Evolutionary conservation across 257 asterid species (phyloP), one percentile per base, ranked within the genome.

Genomic region (Scutellaria barbata): DNA sequence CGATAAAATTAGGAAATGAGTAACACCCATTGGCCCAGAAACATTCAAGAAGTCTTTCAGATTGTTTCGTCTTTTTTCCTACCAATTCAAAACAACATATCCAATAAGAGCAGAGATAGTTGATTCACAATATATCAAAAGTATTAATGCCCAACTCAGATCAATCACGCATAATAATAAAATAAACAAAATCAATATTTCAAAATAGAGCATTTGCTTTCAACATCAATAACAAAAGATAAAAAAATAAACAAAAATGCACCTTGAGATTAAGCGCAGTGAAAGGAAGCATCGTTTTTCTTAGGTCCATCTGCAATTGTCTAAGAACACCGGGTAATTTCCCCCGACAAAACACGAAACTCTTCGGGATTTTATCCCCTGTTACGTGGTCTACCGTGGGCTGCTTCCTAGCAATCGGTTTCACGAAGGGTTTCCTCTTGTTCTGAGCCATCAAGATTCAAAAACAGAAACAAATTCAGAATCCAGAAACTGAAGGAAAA

Each of bases 241-340:
- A 13, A 18, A 10, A 1, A 47, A 56, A 45, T 5, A 8, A 42
- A 4, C 3, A 4, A 10, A 20, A 54, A 66, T n/a, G 18, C 39
- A 90, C 99, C 96, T 81, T 94, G 70, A 94, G 99, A 76, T 89
- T 94, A 39, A 94, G 81, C 71, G 99, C 99, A 71, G 99, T 94
- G 73, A 51, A 89, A 42, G 99, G 99, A 80, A 86, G 95, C 99
- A 89, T 94, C 86, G 88, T 66, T 79, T 94, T 91, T 60, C 99
- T 88, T 62, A 94, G 67, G 82, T 94, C 98, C 88, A 78, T 84
- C 83, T 88, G 88, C 85, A 94, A 68, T 16, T 88, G 90, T 48
- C 90, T 76, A 13, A 94, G 98, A 72, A 89, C 74, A 9, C 82
- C 85, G 7, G 99, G 97, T 75, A 94, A 63, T 79, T 94, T 91